Evolutionary conservation across 1,284 basidiomycete genomes (phyloP), one percentile per base, ranked within the genome.

Genomic region (Ustilago trichophora): DNA sequence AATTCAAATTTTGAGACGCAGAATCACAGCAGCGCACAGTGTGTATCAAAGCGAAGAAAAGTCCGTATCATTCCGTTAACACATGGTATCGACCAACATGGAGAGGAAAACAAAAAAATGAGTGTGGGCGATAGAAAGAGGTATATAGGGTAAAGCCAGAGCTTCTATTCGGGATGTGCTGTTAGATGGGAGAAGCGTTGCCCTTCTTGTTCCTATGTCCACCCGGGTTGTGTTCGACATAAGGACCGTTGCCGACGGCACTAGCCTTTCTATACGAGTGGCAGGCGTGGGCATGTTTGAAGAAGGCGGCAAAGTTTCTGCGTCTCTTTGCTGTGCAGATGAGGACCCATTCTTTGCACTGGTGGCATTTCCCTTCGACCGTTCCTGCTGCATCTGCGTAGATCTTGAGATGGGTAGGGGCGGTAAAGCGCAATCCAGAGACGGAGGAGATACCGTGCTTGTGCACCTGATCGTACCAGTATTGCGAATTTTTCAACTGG

Each of bases 401-500:
- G 18, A 67, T 48, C 34, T 68, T 64, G 35, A 74, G 52, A 18
- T 73, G 65, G 19, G 67, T 64, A 6, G 73, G 73, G 10, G 73
- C 65, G 7, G 62, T 64, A 34, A 72, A 76, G n/a, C 67, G 43
- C 13, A 64, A 40, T 11, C 73, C 73, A 3, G 72, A 74, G 11
- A 67, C 59, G 4, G 72, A 62, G 32, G 56, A 64, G 58, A 76
- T 68, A 31, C 73, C 73, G 37, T 76, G 73, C 50, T 67, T 72
- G 59, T 66, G 57, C 18, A 69, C 73, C 29, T 72, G 60, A 45
- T 76, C 73, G 44, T 73, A 75, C 73, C 73, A 72, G 49, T 73
- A 73, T 55, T 73, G 71, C 42, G 60, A 69, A 36, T 68, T 73
- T 47, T 76, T 76, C 18, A 76, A 41, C 48, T 74, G 67, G 22